These are phyloP conservation scores for Punica granatum DNA, from an alignment of 345 rosid genomes.

Conservation along the genomic window DNA sequence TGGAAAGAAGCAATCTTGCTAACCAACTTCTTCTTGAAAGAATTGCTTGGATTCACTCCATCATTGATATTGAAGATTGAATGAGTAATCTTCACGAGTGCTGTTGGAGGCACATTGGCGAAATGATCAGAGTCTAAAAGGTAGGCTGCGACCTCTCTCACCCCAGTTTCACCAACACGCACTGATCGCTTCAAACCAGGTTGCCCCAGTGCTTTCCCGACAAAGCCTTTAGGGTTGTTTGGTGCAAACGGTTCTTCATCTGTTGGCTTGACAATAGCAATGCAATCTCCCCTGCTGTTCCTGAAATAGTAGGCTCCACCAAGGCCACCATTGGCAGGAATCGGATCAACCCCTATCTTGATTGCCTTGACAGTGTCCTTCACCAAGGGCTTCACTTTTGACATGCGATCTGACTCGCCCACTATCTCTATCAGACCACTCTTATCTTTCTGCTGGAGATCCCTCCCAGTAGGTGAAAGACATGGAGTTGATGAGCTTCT, in stretches of 20 bases:
- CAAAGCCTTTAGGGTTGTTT: conserved; percentile 95
- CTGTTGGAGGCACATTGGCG: conserved; percentile 94
- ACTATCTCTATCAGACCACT: conserved; percentile 88
- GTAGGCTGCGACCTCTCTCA: conserved; percentile 96
- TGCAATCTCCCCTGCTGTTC: conserved; percentile 59
- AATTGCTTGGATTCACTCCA: conserved; percentile 63
- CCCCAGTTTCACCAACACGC: conserved; percentile 96
- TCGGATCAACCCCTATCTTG: conserved; percentile 76
- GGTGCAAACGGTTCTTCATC: conserved; percentile 99
- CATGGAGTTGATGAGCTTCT: conserved; percentile 98
- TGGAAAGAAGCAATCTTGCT: conserved; percentile 98
- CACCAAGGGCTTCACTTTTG: conserved; percentile 38
- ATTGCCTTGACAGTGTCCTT: conserved; percentile 77
- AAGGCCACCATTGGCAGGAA: conserved; percentile 73
- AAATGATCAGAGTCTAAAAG: conserved; percentile 77
- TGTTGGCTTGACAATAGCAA: conserved; percentile 95
- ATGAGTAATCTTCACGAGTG: conserved; percentile 92
- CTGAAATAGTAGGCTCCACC: conserved; percentile 95
- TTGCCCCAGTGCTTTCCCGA: conserved; percentile 95
- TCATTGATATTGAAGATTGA: conserved; percentile 80
- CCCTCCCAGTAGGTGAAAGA: conserved; percentile 86
- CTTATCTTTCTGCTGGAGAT: conserved; percentile 66
- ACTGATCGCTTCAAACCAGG: conserved; percentile 93
- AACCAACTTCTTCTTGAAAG: conserved; percentile 54
- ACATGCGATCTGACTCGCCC: conserved; percentile 54